A percentile compares a stretch with the other conserved stretches of the same genome.
Evolutionary conservation across 345 rosid genomes (phyloP).

Genomic region (Pistacia atlantica): DNA sequence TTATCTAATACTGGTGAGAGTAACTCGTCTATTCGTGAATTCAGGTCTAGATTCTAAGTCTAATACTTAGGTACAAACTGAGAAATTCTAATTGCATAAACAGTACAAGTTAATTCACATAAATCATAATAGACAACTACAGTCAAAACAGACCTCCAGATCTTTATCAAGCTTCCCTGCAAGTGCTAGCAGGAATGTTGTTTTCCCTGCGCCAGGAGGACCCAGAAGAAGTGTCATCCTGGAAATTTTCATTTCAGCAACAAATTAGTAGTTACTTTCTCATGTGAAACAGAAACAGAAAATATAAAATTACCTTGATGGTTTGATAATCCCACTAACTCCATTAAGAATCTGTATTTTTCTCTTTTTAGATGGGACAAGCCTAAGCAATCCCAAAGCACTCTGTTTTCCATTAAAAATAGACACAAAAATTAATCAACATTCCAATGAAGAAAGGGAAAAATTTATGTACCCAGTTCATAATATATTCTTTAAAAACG

Average conservation of each 20-base stretch:
- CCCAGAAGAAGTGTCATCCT: conserved; percentile 92
- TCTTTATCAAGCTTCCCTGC: conserved; percentile 68
- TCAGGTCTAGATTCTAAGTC: no score
- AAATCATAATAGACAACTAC: not conserved
- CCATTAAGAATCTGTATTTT: conserved; percentile 69
- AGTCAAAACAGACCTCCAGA: conserved; percentile 47
- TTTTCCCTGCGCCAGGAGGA: conserved; percentile 90
- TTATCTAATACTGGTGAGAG: no score
- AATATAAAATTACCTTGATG: conserved; percentile 63
- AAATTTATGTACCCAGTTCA: no score
- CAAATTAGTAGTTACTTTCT: not conserved
- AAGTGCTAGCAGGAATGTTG: conserved; percentile 76
- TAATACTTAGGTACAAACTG: no score
- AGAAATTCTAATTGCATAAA: no score
- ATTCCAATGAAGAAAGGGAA: no score
- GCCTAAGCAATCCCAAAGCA: conserved; percentile 52
- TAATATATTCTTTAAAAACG: no score
- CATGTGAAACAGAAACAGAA: not conserved
- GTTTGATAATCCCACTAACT: conserved; percentile 73
- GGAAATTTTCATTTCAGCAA: conserved; percentile 19
- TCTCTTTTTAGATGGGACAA: conserved; percentile 76
- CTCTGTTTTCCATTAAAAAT: conserved; percentile 33
- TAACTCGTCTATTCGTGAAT: no score
- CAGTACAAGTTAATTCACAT: not conserved
- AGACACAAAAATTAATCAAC: not conserved